These are phyloP conservation scores for Artemisia annua DNA, from an alignment of 129 eudicot species.

Conservation along the genomic window DNA sequence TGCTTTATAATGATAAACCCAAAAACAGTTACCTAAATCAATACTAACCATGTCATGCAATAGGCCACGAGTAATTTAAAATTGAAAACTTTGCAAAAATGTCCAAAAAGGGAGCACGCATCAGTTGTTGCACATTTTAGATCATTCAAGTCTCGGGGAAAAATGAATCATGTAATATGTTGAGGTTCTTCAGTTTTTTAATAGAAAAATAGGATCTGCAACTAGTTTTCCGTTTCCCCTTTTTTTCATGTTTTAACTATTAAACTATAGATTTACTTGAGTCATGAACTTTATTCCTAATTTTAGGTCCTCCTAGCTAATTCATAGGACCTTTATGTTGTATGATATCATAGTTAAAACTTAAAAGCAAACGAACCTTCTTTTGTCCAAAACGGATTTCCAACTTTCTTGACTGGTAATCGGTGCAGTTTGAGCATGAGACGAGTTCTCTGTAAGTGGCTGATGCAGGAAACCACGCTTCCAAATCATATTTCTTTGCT, in stretches of 20 bases:
- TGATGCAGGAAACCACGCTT: slow-evolving; percentile 97
- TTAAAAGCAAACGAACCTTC: slow-evolving; percentile 46
- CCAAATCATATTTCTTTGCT: slow-evolving; percentile 92
- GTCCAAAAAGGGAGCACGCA: not conserved
- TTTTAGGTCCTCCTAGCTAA: not conserved
- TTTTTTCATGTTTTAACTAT: not conserved
- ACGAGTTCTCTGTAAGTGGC: slow-evolving; percentile 83
- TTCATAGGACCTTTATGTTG: not conserved
- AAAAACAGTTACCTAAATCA: not conserved
- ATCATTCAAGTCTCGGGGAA: no score
- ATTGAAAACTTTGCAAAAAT: not conserved
- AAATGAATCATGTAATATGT: no score
- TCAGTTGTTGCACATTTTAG: no score
- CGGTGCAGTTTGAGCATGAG: slow-evolving; percentile 96
- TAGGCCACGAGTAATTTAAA: not conserved
- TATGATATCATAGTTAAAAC: not conserved
- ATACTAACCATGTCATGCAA: not conserved
- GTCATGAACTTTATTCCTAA: not conserved
- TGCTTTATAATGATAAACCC: not conserved
- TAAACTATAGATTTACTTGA: not conserved
- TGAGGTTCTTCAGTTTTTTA: not conserved
- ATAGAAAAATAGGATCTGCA: not conserved
- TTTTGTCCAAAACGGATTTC: slow-evolving; percentile 86
- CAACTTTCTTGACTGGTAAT: slow-evolving; percentile 80
- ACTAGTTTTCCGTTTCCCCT: not conserved